phyloP scores from a whole-genome alignment of 2,329 filamentous ascomycete genomes.

The Alternaria incomplexa region DNA sequence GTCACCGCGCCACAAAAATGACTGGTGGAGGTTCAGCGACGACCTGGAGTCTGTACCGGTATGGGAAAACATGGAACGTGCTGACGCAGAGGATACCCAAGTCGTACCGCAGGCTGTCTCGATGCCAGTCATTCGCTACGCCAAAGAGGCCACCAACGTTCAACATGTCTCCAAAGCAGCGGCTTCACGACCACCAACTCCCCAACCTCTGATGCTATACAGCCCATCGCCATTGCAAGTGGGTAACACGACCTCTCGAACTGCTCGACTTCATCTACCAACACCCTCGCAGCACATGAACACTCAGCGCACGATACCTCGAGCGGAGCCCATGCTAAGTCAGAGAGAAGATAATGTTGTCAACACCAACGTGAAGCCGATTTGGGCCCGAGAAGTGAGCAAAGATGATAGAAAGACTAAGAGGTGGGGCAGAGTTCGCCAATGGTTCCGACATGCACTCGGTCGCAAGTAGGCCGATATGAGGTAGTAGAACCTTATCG shows the following conservation, averaged over 20 bases:
- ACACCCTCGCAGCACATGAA: not conserved
- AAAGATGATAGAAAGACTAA: not conserved
- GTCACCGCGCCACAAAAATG: accelerated
- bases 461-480: not conserved
- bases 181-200: not conserved
- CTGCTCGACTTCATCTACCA: not conserved
- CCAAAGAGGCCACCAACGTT: not conserved
- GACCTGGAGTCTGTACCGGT: not conserved
- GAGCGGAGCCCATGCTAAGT: not conserved
- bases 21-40: not conserved
- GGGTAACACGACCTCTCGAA: not conserved
- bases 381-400: not conserved
- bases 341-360: not conserved
- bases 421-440: not conserved
- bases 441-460: not conserved
- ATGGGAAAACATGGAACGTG: not conserved
- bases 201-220: not conserved
- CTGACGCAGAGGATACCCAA: not conserved
- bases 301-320: not conserved
- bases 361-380: not conserved
- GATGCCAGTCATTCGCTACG: not conserved
- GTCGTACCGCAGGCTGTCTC: not conserved
- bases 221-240: not conserved
- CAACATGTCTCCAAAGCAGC: not conserved
- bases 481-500: not conserved